phyloP scores from a whole-genome alignment of 345 rosid genomes.

The Lepidium aucheri region DNA sequence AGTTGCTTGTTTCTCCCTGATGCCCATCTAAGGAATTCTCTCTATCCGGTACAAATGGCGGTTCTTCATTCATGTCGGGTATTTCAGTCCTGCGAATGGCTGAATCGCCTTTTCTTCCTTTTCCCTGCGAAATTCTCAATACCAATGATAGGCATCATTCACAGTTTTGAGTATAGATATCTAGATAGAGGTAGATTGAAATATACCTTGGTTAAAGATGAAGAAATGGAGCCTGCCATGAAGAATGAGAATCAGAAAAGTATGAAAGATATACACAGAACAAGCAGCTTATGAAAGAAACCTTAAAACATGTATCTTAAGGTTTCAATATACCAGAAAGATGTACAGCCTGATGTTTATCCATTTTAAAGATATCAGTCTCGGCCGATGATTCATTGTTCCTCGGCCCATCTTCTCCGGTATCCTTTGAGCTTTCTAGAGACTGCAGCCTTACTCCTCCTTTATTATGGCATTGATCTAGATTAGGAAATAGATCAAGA shows the following conservation, averaged over 20 bases:
- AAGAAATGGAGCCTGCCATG: conserved; percentile 44
- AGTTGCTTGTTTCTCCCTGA: conserved; percentile 49
- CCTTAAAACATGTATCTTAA: neutral
- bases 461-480: conserved; percentile 24
- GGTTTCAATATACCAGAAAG: conserved; percentile 35
- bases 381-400: conserved; percentile 60
- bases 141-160: neutral
- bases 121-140: conserved; percentile 6
- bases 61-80: conserved; percentile 47
- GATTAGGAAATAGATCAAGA: conserved; percentile 39
- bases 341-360: conserved; percentile 32
- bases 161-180: neutral
- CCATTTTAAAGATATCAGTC: conserved; percentile 66
- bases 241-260: conserved; percentile 19
- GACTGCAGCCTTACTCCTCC: conserved; percentile 49
- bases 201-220: conserved; percentile 46
- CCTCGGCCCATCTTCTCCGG: conserved; percentile 28
- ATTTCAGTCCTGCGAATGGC: conserved; percentile 22
- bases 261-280: neutral
- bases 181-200: neutral
- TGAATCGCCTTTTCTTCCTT: conserved; percentile 21
- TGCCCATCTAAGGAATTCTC: conserved; percentile 22
- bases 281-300: neutral
- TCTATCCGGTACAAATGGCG: conserved; percentile 29
- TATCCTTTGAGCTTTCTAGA: conserved; percentile 48